Evolutionary conservation across 2,329 filamentous ascomycete species (phyloP).

Genomic region (Arthrobotrys musiformis): DNA sequence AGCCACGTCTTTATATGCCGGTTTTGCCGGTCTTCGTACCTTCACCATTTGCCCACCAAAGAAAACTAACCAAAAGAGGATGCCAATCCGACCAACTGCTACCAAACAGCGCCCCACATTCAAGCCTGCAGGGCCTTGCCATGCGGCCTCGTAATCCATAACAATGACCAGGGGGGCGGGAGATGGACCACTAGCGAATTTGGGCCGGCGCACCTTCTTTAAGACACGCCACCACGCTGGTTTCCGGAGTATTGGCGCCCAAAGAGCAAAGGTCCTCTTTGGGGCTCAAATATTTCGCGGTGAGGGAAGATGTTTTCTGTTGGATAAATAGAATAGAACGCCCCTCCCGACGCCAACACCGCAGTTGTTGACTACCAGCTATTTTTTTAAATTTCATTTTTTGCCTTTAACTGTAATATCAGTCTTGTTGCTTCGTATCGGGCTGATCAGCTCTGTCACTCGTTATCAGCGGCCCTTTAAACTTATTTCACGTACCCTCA

Average conservation of each 20-base stretch:
- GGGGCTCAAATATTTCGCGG: background rate
- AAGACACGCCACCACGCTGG: slow-evolving; percentile 27
- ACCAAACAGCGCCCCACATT: slow-evolving; percentile 5
- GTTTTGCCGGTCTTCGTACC: background rate
- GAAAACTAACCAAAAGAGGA: background rate
- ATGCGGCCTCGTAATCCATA: slow-evolving; percentile 16
- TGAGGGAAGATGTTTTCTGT: background rate
- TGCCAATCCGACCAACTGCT: background rate
- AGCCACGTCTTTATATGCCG: slow-evolving; percentile 18
- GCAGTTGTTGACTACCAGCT: background rate
- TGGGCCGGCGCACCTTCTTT: background rate
- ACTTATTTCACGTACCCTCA: background rate
- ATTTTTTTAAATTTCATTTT: too few relatives aligned
- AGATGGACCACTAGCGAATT: slow-evolving; percentile 11
- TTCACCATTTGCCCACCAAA: slow-evolving; percentile 3
- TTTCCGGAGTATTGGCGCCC: slow-evolving; percentile 5
- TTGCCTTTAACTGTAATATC: too few relatives aligned
- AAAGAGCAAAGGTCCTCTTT: background rate
- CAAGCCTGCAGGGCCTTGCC: slow-evolving; percentile 12
- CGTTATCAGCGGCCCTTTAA: background rate
- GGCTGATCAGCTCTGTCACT: slow-evolving; percentile 7
- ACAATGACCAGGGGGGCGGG: slow-evolving; percentile 4
- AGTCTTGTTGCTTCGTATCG: background rate
- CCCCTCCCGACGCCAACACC: background rate
- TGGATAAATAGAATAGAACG: slow-evolving; percentile 18